A percentile compares a stretch with the other conserved stretches of the same genome.
phyloP scores from a whole-genome alignment of 192 early-diverging fungal genomes.

The Phycomyces nitens region DNA sequence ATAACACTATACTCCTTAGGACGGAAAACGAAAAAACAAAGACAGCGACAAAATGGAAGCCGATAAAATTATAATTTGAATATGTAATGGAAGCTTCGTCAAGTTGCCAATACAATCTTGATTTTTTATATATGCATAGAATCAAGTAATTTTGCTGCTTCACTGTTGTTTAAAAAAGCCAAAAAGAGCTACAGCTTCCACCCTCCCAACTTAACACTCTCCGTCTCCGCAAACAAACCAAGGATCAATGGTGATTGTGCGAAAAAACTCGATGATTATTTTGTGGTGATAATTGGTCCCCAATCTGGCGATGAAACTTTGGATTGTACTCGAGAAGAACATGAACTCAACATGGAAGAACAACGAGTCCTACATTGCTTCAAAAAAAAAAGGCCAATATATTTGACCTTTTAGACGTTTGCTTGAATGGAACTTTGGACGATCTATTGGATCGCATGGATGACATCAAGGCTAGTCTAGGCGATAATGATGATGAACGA shows the following conservation, averaged over 20 bases:
- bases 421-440: slow-evolving; percentile 6
- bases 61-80: slow-evolving; percentile 10
- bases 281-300: slow-evolving; percentile 7
- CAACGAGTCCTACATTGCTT: slow-evolving; percentile 11
- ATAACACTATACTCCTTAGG: slow-evolving; percentile 13
- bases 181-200: slow-evolving; percentile 10
- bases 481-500: too few species aligned
- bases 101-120: slow-evolving; percentile 9
- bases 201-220: slow-evolving; percentile 8
- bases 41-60: slow-evolving; percentile 7
- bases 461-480: too few species aligned
- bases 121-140: slow-evolving; percentile 8
- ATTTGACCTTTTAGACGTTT: slow-evolving; percentile 4
- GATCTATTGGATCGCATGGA: too few species aligned
- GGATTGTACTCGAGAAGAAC: slow-evolving; percentile 8
- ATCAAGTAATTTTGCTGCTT: slow-evolving; percentile 7
- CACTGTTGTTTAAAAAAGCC: slow-evolving; percentile 9
- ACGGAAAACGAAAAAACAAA: slow-evolving; percentile 11
- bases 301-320: slow-evolving; percentile 10
- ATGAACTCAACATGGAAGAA: slow-evolving; percentile 10
- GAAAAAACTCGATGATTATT: slow-evolving; percentile 8
- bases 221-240: slow-evolving; percentile 10
- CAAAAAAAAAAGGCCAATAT: slow-evolving; percentile 7
- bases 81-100: slow-evolving; percentile 7
- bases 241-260: slow-evolving; percentile 9